phyloP scores from a whole-genome alignment of 768 basidiomycete species.

The Phylloporus sp. region DNA sequence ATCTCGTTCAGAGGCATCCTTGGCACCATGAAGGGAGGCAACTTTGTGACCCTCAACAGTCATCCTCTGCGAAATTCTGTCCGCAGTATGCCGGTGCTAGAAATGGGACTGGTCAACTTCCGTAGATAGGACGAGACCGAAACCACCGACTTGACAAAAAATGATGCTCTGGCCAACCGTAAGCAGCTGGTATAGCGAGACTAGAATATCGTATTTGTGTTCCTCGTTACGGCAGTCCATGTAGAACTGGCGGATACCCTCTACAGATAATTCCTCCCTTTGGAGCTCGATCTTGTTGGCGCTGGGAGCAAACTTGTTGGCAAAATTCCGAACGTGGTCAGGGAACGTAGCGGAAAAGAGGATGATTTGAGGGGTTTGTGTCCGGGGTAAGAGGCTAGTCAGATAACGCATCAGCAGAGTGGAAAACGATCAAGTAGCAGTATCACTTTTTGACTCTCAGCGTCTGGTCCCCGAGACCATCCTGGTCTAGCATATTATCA shows the following conservation, averaged over 20 bases:
- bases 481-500: constrained; percentile 97
- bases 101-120: neutral
- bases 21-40: constrained; percentile 91
- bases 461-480: constrained; percentile 91
- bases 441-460: constrained; percentile 88
- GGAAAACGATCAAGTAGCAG: neutral
- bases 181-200: constrained; percentile 81
- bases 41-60: constrained; percentile 92
- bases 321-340: constrained; percentile 87
- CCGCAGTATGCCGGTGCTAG: constrained; percentile 87
- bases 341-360: constrained; percentile 99
- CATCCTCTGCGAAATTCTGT: constrained; percentile 89
- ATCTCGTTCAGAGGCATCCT: constrained; percentile 87
- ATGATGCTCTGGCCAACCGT: constrained; percentile 99
- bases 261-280: constrained; percentile 89
- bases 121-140: neutral
- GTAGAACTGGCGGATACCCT: constrained; percentile 94
- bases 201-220: constrained; percentile 93
- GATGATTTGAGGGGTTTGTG: constrained; percentile 70
- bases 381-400: constrained; percentile 52
- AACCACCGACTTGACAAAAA: constrained; percentile 76
- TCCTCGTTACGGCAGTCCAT: constrained; percentile 92
- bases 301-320: constrained; percentile 84
- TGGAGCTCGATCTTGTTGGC: constrained; percentile 97
- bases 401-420: constrained; percentile 10